These are phyloP conservation scores for Scedosporium apiospermum DNA, from an alignment of 2,329 filamentous ascomycete genomes.

Conservation along the genomic window DNA sequence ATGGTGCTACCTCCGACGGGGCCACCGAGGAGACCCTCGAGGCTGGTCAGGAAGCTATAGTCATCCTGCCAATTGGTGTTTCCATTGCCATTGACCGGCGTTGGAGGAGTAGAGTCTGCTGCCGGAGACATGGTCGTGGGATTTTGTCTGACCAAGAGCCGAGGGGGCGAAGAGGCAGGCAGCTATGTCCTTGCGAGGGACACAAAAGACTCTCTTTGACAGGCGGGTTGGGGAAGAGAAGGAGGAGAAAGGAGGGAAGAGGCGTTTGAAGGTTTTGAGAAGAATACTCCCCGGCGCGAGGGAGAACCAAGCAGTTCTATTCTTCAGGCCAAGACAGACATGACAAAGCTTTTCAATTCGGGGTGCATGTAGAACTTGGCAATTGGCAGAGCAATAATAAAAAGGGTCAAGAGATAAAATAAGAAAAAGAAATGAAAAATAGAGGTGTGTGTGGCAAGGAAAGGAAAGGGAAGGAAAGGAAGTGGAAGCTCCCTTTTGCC, in stretches of 20 bases:
- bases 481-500: background rate
- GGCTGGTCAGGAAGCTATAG: constrained; percentile 1
- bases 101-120: background rate
- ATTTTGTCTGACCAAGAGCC: background rate
- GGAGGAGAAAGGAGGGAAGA: background rate
- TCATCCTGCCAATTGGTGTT: background rate
- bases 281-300: background rate
- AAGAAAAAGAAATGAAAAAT: no score
- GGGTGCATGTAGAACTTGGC: background rate
- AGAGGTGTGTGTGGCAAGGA: background rate
- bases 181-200: background rate
- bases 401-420: background rate
- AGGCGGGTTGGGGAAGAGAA: background rate
- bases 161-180: background rate
- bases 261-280: background rate
- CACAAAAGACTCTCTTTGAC: background rate
- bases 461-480: background rate
- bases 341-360: background rate
- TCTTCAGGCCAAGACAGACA: background rate
- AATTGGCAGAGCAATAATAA: background rate
- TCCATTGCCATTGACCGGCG: background rate
- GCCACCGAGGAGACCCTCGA: background rate
- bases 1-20: constrained; percentile 2
- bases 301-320: background rate
- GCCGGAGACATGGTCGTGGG: background rate